Base-by-base conservation (phyloP, 208 protist species). In the Acanthamoeba quina region DNA sequence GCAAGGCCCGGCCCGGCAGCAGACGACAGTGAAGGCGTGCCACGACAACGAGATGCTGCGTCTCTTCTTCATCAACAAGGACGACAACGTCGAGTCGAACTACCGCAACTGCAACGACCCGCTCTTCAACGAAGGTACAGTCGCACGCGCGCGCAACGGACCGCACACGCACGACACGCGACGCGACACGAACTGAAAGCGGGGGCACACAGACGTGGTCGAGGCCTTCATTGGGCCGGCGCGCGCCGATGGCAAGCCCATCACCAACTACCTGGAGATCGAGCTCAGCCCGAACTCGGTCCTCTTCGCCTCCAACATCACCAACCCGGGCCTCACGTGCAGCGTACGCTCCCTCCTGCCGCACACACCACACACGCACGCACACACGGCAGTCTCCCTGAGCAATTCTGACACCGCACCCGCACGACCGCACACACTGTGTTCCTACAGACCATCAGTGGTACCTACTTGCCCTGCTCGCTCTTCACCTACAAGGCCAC, bases 291-390 rank as follows among this genome's bases (percentile, higher is more conserved):
- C 70, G n/a, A 78, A 78, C 70, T 78, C 70, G 37, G 70, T 78
- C 70, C n/a, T 78, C 31, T 78, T 78, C 70, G 70, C 70, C 15
- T 78, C 70, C 70, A 78, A 78, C 70, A 78, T 78, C 70, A 78
- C 70, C 70, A 78, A 78, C 70, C 70, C 70, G 70, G 37, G 34
- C 70, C 70, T 78, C 31, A n/a, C 34, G 34, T 78, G 70, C 37
- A 78, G 37, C 37, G 70, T 78, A 78, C 21, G 31, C 60, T 37
- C 24, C 5, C 64, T 21, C 26, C 13, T 72, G 64, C 64, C 37
- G 37, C 37, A 41, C 37, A 41, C 37, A 41, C 37, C 37, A 41
- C 37, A 41, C 37, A 41, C 37, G 3, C 37, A 41, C 37, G 34
- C n/a, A 3, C 24, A 74, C 13, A 31, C 31, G n/a, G 17, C 24